Base-by-base conservation (phyloP, 495 filamentous ascomycete species). In the Cenococcum geophilum region DNA sequence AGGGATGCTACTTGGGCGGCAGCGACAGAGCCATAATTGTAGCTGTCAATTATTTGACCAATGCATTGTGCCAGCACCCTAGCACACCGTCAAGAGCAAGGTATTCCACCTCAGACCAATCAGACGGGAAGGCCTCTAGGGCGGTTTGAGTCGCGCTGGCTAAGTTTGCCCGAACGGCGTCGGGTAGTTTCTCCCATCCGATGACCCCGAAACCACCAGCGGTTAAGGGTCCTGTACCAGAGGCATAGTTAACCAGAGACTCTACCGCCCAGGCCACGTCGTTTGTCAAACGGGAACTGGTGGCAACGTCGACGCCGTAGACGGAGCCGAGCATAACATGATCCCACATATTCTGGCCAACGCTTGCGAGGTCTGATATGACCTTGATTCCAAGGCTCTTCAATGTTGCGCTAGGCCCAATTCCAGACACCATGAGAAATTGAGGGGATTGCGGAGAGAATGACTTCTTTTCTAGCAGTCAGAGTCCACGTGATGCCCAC, bases 291-390 rank as follows among this genome's bases (percentile, higher is more conserved):
- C 60, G 47, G 18, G 71, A 70, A 36, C 68, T 69, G 1, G 55
- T 57, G 18, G 50, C 40, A 43, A 65, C 55, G 40, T 56, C 51
- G 14, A 66, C 61, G n/a, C 59, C 34, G 62, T 59, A 60, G 21
- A 16, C 25, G 12, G 61, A 27, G 32, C 42, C 25, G 36, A 66
- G 53, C 4, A 57, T 18, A 57, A 57, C 1, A 50, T 36, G 77
- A 52, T 81, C 80, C 71, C 68, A 69, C 50, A 83, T 57, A 55
- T 83, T 81, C 59, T 80, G 74, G 11, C 81, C 82, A 6, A 83
- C 79, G 9, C 79, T 79, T 0, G 77, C 72, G 0, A 78, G 64
- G 42, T 79, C 74, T 9, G 66, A 53, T 16, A 80, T 48, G 1
- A 79, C 65, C 0, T 74, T 60, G 27, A 72, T 72, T 27, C 57